A percentile compares a stretch with the other conserved stretches of the same genome.
phyloP scores from a whole-genome alignment of 805 yeast genomes.

The Debaryomyces tyrocola region DNA sequence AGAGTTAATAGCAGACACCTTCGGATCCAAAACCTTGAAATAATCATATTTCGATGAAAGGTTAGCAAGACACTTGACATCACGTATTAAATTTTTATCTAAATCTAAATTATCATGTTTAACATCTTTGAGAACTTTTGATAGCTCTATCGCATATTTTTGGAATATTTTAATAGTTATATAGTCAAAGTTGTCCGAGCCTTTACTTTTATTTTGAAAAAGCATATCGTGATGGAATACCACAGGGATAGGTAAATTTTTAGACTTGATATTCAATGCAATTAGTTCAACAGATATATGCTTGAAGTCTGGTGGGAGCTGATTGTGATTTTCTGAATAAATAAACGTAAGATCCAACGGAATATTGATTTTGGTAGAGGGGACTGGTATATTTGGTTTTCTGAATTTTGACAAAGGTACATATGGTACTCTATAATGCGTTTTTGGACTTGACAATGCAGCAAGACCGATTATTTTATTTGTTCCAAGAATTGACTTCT shows the following conservation, averaged over 20 bases:
- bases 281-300: constrained; percentile 30
- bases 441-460: constrained; percentile 32
- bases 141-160: constrained; percentile 27
- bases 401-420: constrained; percentile 18
- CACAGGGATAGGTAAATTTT: constrained; percentile 32
- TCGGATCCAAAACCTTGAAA: constrained; percentile 19
- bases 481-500: constrained; percentile 27
- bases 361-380: constrained; percentile 18
- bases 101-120: constrained; percentile 25
- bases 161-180: constrained; percentile 34
- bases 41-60: constrained; percentile 26
- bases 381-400: constrained; percentile 2
- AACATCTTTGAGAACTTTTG: constrained; percentile 20
- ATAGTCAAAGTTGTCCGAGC: constrained; percentile 29
- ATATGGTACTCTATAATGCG: constrained; percentile 26
- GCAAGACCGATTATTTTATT: constrained; percentile 32
- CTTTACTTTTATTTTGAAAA: constrained; percentile 28
- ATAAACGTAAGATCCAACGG: constrained; percentile 32
- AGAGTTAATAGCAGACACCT: constrained; percentile 2
- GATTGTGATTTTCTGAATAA: constrained; percentile 17
- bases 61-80: constrained; percentile 33
- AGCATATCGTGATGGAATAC: constrained; percentile 35
- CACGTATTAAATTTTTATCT: constrained; percentile 25
- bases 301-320: constrained; percentile 24
- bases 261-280: constrained; percentile 30